These are phyloP conservation scores for Vitis hybrid DNA, from an alignment of 177 flowering plant species.

Conservation along the genomic window DNA sequence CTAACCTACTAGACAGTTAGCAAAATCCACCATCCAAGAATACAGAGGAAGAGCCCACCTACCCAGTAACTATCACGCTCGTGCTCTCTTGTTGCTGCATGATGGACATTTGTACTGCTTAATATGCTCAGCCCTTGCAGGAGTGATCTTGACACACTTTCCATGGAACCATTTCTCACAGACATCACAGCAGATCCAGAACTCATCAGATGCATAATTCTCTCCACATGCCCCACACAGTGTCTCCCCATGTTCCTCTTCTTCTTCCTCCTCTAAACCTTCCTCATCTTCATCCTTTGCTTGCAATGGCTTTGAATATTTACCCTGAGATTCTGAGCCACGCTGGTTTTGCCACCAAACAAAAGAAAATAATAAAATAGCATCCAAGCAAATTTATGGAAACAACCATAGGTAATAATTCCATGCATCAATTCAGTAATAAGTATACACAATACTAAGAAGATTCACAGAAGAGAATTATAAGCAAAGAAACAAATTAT, in stretches of 20 bases:
- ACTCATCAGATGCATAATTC: conserved; percentile 45
- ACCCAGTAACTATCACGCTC: conserved; percentile 30
- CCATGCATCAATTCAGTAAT: background rate
- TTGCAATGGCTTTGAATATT: conserved; percentile 30
- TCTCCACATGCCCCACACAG: conserved; percentile 71
- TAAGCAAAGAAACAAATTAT: too few relatives aligned
- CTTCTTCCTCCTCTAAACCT: conserved; percentile 57
- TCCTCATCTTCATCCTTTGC: conserved; percentile 49
- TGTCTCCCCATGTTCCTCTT: conserved; percentile 68
- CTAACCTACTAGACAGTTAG: conserved; percentile 29
- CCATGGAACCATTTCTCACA: conserved; percentile 87
- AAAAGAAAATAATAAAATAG: background rate
- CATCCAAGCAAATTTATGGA: background rate
- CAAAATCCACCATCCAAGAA: conserved; percentile 12
- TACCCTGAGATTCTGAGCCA: conserved; percentile 40
- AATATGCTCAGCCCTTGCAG: conserved; percentile 73
- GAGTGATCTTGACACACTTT: conserved; percentile 73
- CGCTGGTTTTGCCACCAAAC: conserved; percentile 25
- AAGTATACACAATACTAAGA: too few relatives aligned
- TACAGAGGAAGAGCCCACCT: conserved; percentile 10
- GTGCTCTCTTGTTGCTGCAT: conserved; percentile 77
- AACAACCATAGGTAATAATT: background rate
- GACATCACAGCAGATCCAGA: conserved; percentile 74
- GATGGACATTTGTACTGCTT: conserved; percentile 85
- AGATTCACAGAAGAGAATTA: too few relatives aligned